Percentiles rank a stretch among this genome's conserved stretches.
These are phyloP conservation scores for Starmerella stigmatis DNA, from an alignment of 805 yeast species.

Conservation along the genomic window DNA sequence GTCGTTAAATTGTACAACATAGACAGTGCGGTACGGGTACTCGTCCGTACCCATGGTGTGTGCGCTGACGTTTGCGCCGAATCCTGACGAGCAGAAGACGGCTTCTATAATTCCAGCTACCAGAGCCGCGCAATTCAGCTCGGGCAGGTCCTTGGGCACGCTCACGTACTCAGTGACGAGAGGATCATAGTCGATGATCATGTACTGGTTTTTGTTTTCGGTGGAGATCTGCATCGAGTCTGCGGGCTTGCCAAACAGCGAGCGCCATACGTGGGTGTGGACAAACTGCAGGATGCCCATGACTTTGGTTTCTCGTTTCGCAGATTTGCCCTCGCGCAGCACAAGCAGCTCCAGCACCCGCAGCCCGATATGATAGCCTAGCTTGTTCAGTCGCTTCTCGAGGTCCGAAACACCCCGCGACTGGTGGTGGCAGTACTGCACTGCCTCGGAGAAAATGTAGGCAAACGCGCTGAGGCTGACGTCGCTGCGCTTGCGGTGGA, in stretches of 20 bases:
- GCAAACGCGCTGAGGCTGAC: slow-evolving; percentile 58
- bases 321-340: slow-evolving; percentile 49
- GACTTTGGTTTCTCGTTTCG: slow-evolving; percentile 53
- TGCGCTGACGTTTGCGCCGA: slow-evolving; percentile 70
- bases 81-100: slow-evolving; percentile 59
- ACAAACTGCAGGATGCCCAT: slow-evolving; percentile 64
- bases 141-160: slow-evolving; percentile 69
- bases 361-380: slow-evolving; percentile 72
- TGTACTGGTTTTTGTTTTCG: slow-evolving; percentile 54
- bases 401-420: slow-evolving; percentile 60
- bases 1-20: slow-evolving; percentile 55
- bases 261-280: slow-evolving; percentile 61
- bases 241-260: slow-evolving; percentile 61
- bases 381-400: slow-evolving; percentile 48
- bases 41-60: slow-evolving; percentile 58
- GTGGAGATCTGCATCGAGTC: slow-evolving; percentile 67
- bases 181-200: slow-evolving; percentile 73
- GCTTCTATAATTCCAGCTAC: slow-evolving; percentile 82
- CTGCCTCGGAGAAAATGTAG: slow-evolving; percentile 58
- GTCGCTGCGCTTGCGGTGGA: slow-evolving; percentile 55
- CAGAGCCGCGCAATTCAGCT: slow-evolving; percentile 70
- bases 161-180: slow-evolving; percentile 59
- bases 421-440: slow-evolving; percentile 51
- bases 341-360: slow-evolving; percentile 59
- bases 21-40: slow-evolving; percentile 59